Evolutionary conservation across 2,329 filamentous ascomycete genomes (phyloP).

Genomic region (Sporothrix phasma): DNA sequence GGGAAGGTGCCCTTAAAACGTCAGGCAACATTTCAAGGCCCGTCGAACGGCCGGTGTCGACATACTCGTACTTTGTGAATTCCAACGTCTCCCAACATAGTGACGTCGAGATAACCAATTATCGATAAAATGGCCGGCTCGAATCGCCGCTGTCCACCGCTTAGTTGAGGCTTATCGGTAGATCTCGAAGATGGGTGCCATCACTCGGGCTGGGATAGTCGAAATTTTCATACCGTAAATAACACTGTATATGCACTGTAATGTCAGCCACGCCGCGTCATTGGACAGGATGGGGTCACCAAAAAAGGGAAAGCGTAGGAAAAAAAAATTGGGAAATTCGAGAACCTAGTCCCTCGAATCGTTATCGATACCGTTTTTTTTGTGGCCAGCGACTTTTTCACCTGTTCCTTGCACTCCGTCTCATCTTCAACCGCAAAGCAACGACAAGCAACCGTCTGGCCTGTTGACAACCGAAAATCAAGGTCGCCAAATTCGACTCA

Average conservation of each 20-base stretch:
- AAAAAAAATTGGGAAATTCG: neutral
- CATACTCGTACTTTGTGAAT: neutral
- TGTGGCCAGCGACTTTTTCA: slow-evolving; percentile 7
- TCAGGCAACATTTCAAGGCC: no score
- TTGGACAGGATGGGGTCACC: neutral
- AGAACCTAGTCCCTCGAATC: neutral
- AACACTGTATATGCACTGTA: neutral
- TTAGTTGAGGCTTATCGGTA: neutral
- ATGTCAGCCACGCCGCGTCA: neutral
- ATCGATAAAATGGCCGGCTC: neutral
- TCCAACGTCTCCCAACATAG: neutral
- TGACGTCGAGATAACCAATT: neutral
- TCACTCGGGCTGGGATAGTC: neutral
- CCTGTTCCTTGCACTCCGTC: neutral
- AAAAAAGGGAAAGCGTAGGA: neutral
- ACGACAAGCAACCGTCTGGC: neutral
- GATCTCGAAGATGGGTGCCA: neutral
- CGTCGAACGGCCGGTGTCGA: no score
- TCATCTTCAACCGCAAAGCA: neutral
- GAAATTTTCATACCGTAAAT: neutral
- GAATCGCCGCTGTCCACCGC: neutral
- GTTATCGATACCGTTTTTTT: slow-evolving; percentile 10
- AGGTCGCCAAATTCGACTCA: neutral
- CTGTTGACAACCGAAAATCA: neutral
- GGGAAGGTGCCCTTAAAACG: neutral